These are phyloP conservation scores for Ophiostoma himal-ulmi DNA, from an alignment of 2,329 filamentous ascomycete genomes.

Conservation along the genomic window DNA sequence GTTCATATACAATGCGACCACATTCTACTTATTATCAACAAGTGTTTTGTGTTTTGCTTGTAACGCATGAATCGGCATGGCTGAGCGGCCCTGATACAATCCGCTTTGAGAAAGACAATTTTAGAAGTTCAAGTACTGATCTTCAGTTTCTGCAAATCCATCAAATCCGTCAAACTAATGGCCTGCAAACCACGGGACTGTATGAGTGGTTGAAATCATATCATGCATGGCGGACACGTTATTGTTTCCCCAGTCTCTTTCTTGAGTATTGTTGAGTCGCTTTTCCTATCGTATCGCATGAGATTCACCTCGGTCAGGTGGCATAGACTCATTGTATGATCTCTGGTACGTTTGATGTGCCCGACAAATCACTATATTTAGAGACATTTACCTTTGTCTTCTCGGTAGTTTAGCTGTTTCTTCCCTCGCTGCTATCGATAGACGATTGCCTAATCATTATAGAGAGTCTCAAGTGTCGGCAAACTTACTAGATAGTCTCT, in stretches of 20 bases:
- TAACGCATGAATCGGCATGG: constrained; percentile 20
- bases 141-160: not conserved
- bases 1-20: not conserved
- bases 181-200: not conserved
- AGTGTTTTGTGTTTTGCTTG: constrained; percentile 1
- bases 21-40: not conserved
- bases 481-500: not conserved
- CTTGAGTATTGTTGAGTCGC: not conserved
- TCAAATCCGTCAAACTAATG: not conserved
- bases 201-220: not conserved
- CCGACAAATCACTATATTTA: constrained; percentile 1
- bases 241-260: not conserved
- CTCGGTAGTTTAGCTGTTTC: not conserved
- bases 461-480: not conserved
- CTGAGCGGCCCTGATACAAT: constrained; percentile 16
- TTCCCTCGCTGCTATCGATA: not conserved
- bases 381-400: not conserved
- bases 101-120: not conserved
- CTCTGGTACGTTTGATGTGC: constrained; percentile 5
- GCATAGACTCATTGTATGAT: not conserved
- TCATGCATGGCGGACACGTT: not conserved
- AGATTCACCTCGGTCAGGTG: constrained; percentile 2
- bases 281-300: not conserved
- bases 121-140: not conserved
- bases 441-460: not conserved